Evolutionary conservation across 345 rosid species (phyloP), one percentile per base, ranked within the genome.

Genomic region (Hirschfeldia incana): DNA sequence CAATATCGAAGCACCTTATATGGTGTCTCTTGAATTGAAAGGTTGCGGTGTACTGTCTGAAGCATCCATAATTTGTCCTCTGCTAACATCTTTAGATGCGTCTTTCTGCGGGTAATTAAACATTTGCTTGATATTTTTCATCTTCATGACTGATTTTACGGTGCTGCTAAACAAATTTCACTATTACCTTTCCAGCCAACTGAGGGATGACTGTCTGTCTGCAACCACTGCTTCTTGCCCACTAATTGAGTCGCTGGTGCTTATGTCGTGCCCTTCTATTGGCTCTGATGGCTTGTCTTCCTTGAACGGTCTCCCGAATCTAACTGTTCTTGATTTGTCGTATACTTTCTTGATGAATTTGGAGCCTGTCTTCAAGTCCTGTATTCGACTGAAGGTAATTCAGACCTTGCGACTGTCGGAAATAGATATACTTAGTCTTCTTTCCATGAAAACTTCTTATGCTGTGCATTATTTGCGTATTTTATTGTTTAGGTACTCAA

Each of bases 21-120:
- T 95, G 99, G 90, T 85, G 78, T 79, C 90, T 36, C 93, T 95
- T 17, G 99, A 95, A 90, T 85, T 95, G 84, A 89, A 95, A 85
- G 98, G 98, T 73, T 95, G 99, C 59, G 98, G 99, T 77, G 94
- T 89, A 13, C 79, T 91, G 69, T 89, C 97, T 34, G 91, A 91
- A 74, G 98, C 92, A 75, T 85, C 88, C 62, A 90, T 95, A 67
- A 81, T 87, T 32, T 93, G 98, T 78, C 97, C 99, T 64, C 88
- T 83, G 42, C 81, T 95, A 65, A 90, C 88, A 63, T 89, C 99
- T 69, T 86, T 95, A 67, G 98, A 95, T 85, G 94, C 98, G 75
- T 95, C 99, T 62, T 95, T 95, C 85, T 93, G 99, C 94, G 70
- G 98, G 99, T 93, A 64, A 67, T 0, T 44, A 60, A 67, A 4